A percentile compares a stretch with the other conserved stretches of the same genome.
phyloP scores from a whole-genome alignment of 176 grass and related monocot genomes.

The Oryza nivara region DNA sequence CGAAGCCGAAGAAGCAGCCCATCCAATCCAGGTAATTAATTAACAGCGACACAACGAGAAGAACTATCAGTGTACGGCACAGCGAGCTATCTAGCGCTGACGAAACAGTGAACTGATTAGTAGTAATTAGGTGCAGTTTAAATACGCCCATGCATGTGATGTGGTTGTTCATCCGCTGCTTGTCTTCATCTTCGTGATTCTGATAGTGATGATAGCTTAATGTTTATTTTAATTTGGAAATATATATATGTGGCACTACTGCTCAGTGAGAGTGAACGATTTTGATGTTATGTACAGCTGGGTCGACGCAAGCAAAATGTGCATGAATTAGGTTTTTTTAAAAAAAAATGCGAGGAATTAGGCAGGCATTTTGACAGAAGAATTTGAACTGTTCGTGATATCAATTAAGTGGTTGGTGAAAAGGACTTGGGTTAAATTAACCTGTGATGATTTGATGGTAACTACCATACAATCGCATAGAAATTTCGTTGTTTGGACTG shows the following conservation, averaged over 20 bases:
- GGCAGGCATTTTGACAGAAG: not conserved
- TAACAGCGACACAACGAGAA: conserved; percentile 1
- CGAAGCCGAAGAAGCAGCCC: not conserved
- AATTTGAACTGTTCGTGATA: not conserved
- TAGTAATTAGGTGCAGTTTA: not conserved
- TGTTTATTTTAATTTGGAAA: not conserved
- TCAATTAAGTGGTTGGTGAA: not conserved
- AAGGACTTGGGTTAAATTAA: too few species aligned
- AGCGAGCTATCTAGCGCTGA: not conserved
- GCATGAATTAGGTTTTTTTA: not conserved
- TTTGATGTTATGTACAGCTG: not conserved
- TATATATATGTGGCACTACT: not conserved
- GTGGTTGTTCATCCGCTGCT: not conserved
- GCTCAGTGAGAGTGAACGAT: not conserved
- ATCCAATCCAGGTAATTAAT: not conserved
- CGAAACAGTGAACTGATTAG: not conserved
- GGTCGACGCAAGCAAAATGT: not conserved
- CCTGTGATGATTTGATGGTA: not conserved
- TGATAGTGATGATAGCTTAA: not conserved
- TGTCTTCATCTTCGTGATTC: not conserved
- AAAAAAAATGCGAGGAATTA: not conserved
- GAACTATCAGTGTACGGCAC: not conserved
- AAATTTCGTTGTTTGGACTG: not conserved
- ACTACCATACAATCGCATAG: not conserved
- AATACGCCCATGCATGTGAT: not conserved